Evolutionary conservation across 139 green algal genomes (phyloP), one percentile per base, ranked within the genome.

Genomic region (Micractinium conductrix): DNA sequence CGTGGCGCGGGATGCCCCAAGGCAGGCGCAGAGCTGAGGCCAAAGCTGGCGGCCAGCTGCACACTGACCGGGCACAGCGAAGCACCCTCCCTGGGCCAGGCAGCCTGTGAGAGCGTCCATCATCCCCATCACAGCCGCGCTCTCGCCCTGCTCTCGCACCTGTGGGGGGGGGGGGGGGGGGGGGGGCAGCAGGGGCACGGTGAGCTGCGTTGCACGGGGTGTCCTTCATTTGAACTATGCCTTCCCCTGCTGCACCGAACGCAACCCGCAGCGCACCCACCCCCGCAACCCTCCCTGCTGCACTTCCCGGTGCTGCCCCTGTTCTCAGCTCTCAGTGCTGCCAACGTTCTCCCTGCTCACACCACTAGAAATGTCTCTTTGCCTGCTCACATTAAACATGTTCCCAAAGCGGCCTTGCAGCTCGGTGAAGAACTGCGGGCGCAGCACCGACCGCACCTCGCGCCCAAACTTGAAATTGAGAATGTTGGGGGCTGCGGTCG

Each of bases 361-460:
- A n/a, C n/a, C n/a, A n/a, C n/a, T n/a, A n/a, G n/a, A n/a, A n/a
- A n/a, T n/a, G n/a, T n/a, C n/a, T n/a, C n/a, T n/a, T n/a, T n/a
- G n/a, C 2, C 12, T 19, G 2, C 67, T 63, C 45, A 96, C 87
- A 78, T 88, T 93, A 82, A 96, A 96, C 74, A 95, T 85, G 92
- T 96, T 96, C 65, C 93, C 93, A 74, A 87, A 96, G 37, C 93
- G 82, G 7, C 79, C 84, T 80, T 95, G 87, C 48, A 96, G 86
- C 81, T 96, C 93, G 1, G 88, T 89, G 84, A 93, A 95, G 86
- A 95, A 96, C 5, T 88, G 89, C 42, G 90, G 74, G 65, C 81
- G 78, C 58, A 96, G 86, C 50, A 89, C 84, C 45, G 89, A 78
- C 10, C 83, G 67, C 68, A 95, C 86, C 38, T 92, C 90, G 5